Conservation (phyloP, 495 filamentous ascomycete genomes). For the Neurospora intermedia region DNA sequence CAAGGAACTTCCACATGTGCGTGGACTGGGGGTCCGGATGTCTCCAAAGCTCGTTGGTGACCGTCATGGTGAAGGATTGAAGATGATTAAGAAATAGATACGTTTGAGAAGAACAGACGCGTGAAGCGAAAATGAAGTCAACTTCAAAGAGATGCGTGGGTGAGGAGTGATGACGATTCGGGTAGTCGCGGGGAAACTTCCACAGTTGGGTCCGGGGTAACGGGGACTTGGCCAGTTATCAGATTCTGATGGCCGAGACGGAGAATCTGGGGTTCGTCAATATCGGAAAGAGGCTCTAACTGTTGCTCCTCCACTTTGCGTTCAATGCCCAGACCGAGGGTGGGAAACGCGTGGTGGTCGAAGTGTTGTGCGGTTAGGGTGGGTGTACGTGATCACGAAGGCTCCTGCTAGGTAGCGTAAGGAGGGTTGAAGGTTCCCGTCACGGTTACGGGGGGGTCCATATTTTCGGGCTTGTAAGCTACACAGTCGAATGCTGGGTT, state of each 20-base stretch:
- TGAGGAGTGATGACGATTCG: background rate
- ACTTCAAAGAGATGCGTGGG: background rate
- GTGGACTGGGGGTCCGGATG: conserved; percentile 57
- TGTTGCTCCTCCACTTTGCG: background rate
- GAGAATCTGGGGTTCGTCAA: background rate
- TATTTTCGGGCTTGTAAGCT: background rate
- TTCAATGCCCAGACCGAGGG: background rate
- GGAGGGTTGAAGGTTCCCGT: background rate
- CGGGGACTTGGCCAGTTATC: background rate
- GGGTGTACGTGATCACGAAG: background rate
- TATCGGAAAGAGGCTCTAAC: background rate
- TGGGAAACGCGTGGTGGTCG: background rate
- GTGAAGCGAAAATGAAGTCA: background rate
- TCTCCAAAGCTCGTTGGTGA: conserved; percentile 51
- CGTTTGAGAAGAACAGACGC: background rate
- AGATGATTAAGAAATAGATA: background rate
- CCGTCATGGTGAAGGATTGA: conserved; percentile 16
- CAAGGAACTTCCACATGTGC: conserved; percentile 60
- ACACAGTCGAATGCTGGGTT: background rate
- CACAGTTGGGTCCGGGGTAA: background rate
- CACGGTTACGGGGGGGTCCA: background rate
- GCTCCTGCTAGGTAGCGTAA: background rate
- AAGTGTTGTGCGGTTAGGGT: background rate
- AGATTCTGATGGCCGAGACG: background rate
- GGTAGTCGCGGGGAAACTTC: background rate